Evolutionary conservation across 352 stramenopile genomes (phyloP).

Genomic region (Globisporangium alternatum): DNA sequence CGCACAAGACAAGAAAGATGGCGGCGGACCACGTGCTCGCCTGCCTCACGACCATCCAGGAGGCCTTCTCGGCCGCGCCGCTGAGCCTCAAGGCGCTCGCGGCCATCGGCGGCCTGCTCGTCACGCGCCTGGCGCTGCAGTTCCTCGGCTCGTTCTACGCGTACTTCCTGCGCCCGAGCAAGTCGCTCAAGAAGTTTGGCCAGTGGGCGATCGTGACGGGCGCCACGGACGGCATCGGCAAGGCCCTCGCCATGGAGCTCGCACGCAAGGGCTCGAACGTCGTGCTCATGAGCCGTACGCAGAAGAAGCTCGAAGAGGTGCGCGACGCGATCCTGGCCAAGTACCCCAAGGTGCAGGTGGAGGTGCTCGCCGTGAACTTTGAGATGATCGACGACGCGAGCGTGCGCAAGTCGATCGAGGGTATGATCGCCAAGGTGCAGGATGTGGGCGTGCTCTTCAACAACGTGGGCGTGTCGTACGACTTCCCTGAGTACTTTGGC

Average conservation of each 20-base stretch:
- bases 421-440: constrained; percentile 64
- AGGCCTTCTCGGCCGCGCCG: constrained; percentile 30
- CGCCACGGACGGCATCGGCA: constrained; percentile 93
- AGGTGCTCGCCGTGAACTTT: constrained; percentile 93
- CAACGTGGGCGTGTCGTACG: constrained; percentile 99
- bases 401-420: constrained; percentile 53
- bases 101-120: constrained; percentile 42
- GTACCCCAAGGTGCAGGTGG: constrained; percentile 86
- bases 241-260: constrained; percentile 92
- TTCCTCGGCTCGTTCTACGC: constrained; percentile 54
- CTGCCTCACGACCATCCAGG: constrained; percentile 27
- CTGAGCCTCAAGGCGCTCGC: constrained; percentile 41
- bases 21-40: constrained; percentile 12
- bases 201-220: constrained; percentile 98
- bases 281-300: constrained; percentile 96
- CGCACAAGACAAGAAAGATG: not conserved
- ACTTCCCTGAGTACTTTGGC: constrained; percentile 98
- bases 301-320: constrained; percentile 93
- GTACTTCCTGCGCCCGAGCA: constrained; percentile 93
- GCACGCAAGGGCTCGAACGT: constrained; percentile 97
- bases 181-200: constrained; percentile 94
- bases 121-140: constrained; percentile 51
- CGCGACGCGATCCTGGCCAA: constrained; percentile 93
- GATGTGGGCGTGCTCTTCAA: constrained; percentile 99
- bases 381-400: constrained; percentile 83